Conservation (phyloP, 257 asterid species). For the Solanum raphanifolium region DNA sequence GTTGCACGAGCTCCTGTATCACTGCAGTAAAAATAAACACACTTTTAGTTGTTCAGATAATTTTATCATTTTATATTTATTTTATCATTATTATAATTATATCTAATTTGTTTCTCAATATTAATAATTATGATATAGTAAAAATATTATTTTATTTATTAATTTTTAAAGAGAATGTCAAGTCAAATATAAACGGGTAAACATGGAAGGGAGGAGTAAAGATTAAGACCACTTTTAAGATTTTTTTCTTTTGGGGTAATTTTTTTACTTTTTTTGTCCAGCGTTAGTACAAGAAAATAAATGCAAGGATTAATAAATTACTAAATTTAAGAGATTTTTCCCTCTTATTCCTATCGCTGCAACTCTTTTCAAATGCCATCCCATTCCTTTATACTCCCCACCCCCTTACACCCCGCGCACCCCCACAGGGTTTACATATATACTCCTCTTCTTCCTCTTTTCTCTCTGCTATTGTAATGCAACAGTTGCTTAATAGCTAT, state of each 20-base stretch:
- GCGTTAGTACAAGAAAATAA: background rate
- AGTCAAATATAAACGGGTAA: too few relatives aligned
- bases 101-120: background rate
- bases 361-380: conserved; percentile 22
- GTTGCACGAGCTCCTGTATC: background rate
- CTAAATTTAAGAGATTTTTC: conserved; percentile 13
- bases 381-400: background rate
- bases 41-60: background rate
- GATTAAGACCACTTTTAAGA: background rate
- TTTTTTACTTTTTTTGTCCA: background rate
- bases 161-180: background rate
- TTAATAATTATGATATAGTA: background rate
- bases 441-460: background rate
- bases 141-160: background rate
- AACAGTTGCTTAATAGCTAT: conserved; percentile 1
- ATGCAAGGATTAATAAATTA: conserved; percentile 2
- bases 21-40: background rate
- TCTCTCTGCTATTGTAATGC: conserved; percentile 4
- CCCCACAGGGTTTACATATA: background rate
- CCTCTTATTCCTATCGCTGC: conserved; percentile 28
- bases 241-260: background rate
- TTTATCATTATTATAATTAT: background rate
- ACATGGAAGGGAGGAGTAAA: background rate
- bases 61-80: background rate
- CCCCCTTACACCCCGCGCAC: background rate